These are phyloP conservation scores for Casaregolazyma suthepensis DNA, from an alignment of 1,139 yeast genomes.

Conservation along the genomic window DNA sequence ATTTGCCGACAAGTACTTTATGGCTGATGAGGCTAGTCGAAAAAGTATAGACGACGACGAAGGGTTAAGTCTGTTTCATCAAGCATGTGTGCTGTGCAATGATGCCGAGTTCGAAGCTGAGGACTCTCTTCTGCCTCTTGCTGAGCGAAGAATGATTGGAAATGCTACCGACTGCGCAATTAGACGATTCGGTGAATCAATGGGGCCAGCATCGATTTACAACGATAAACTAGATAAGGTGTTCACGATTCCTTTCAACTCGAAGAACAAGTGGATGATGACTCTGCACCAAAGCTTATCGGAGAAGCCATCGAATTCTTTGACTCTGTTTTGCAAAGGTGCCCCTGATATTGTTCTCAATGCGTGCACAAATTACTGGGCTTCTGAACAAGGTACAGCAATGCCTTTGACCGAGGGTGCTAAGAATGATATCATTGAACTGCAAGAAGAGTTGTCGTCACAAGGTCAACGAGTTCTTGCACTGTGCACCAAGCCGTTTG, in stretches of 20 bases:
- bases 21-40: slow-evolving; percentile 19
- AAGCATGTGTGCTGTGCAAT: slow-evolving; percentile 35
- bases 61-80: slow-evolving; percentile 14
- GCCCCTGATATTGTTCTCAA: slow-evolving; percentile 46
- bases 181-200: slow-evolving; percentile 34
- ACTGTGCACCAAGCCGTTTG: slow-evolving; percentile 31
- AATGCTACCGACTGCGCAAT: slow-evolving; percentile 49
- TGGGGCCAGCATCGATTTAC: slow-evolving; percentile 8
- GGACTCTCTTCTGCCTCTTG: slow-evolving; percentile 18
- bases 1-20: slow-evolving; percentile 14
- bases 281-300: slow-evolving; percentile 17
- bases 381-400: slow-evolving; percentile 17
- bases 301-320: slow-evolving; percentile 9
- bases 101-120: slow-evolving; percentile 34
- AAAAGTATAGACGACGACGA: slow-evolving; percentile 10
- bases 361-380: slow-evolving; percentile 30
- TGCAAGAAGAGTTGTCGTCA: slow-evolving; percentile 39
- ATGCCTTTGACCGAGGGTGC: slow-evolving; percentile 16
- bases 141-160: slow-evolving; percentile 35
- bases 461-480: slow-evolving; percentile 45
- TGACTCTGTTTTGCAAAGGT: slow-evolving; percentile 34
- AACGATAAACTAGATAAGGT: slow-evolving; percentile 8
- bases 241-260: slow-evolving; percentile 38
- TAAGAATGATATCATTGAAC: slow-evolving; percentile 22
- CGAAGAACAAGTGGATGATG: slow-evolving; percentile 46